phyloP scores from a whole-genome alignment of 2,329 filamentous ascomycete species.

The Fusarium cicatricum region DNA sequence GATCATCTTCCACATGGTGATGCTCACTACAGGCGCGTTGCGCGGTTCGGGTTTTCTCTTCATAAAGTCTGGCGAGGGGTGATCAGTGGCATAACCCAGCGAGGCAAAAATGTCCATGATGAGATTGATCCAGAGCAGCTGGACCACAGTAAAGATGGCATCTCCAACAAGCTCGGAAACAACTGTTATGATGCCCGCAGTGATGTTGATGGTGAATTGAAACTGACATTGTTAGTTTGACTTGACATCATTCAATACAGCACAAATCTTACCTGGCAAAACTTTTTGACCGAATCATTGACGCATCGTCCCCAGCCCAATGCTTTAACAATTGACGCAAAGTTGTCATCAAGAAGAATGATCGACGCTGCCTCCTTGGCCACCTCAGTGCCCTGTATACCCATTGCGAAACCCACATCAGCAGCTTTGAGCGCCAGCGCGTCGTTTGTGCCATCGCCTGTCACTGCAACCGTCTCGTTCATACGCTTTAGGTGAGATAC shows the following conservation, averaged over 20 bases:
- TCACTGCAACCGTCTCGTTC: slow-evolving; percentile 68
- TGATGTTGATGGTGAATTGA: slow-evolving; percentile 76
- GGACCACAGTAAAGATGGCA: slow-evolving; percentile 71
- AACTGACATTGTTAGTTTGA: slow-evolving; percentile 51
- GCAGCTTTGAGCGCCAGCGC: slow-evolving; percentile 71
- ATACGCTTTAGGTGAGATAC: slow-evolving; percentile 62
- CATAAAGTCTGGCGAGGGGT: slow-evolving; percentile 64
- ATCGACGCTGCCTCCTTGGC: slow-evolving; percentile 75
- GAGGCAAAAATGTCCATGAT: slow-evolving; percentile 76
- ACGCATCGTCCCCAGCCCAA: slow-evolving; percentile 74
- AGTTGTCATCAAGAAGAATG: slow-evolving; percentile 73
- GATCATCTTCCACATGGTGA: slow-evolving; percentile 71
- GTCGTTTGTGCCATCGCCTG: slow-evolving; percentile 74
- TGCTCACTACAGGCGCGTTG: slow-evolving; percentile 75
- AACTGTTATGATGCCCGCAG: slow-evolving; percentile 71
- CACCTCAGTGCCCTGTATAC: slow-evolving; percentile 71
- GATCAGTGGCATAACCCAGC: slow-evolving; percentile 70
- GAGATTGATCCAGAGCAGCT: slow-evolving; percentile 74
- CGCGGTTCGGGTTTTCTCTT: slow-evolving; percentile 65
- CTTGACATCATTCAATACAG: too few relatives aligned
- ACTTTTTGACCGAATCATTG: slow-evolving; percentile 74
- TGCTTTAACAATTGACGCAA: slow-evolving; percentile 71
- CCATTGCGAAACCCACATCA: slow-evolving; percentile 75
- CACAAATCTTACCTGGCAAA: slow-evolving; percentile 60
- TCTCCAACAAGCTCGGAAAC: slow-evolving; percentile 67